Evolutionary conservation across 129 eudicot species (phyloP).

Genomic region (Flaveria bidentis): DNA sequence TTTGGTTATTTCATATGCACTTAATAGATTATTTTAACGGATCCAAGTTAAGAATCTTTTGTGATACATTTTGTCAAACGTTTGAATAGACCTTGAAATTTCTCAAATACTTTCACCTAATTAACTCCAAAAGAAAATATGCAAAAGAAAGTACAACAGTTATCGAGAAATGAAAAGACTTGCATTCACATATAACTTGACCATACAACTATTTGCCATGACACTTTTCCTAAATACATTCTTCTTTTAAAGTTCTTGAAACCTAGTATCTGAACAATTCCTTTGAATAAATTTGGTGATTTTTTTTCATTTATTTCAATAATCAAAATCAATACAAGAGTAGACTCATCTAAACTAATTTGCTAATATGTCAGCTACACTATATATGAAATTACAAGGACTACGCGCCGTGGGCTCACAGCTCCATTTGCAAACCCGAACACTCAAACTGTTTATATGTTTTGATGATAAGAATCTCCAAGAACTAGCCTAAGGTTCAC

Average conservation of each 20-base stretch:
- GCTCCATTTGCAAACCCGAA: constrained; percentile 22
- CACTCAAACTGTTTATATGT: constrained; percentile 29
- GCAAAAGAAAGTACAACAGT: not conserved
- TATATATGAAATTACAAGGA: constrained; percentile 38
- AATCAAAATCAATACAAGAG: constrained; percentile 37
- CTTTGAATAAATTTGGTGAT: constrained; percentile 22
- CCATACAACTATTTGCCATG: constrained; percentile 27
- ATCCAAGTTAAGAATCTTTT: too few species aligned
- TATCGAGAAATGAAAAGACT: constrained; percentile 5
- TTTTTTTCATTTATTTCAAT: constrained; percentile 27
- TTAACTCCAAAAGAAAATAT: not conserved
- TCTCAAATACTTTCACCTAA: too few species aligned
- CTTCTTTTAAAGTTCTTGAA: constrained; percentile 17
- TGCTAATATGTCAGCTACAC: constrained; percentile 41
- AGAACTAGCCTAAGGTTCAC: constrained; percentile 30
- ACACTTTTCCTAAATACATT: constrained; percentile 30
- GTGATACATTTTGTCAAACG: too few species aligned
- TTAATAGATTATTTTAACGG: too few species aligned
- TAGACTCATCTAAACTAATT: constrained; percentile 40
- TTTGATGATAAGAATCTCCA: constrained; percentile 30
- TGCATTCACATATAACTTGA: constrained; percentile 28
- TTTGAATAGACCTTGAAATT: too few species aligned
- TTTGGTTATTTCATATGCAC: too few species aligned
- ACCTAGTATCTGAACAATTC: constrained; percentile 26
- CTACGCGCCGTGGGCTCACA: constrained; percentile 11